Evolutionary conservation across 306 rosid genomes (phyloP), one percentile per base, ranked within the genome.

Genomic region (Betula pendula): DNA sequence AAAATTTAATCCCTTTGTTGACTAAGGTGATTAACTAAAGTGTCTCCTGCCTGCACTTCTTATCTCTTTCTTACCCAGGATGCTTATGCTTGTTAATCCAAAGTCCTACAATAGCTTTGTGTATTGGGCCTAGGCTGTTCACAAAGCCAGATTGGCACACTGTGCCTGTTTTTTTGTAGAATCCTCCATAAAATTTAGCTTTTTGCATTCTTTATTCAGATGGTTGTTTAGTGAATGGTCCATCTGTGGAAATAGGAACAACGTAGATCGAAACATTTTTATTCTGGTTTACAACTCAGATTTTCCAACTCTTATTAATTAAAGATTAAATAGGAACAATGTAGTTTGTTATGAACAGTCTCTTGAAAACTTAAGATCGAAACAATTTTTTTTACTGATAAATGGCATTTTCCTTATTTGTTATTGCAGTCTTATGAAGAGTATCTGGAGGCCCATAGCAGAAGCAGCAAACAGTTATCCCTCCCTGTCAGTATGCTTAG

Each of bases 401-500:
- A 25, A 10, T 79, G 31, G 15, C 45, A 22, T 40, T 72, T 67
- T 43, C 59, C 52, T 68, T 33, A 59, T 52, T 53, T 72, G 8
- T 78, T 76, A 19, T 59, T 75, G 82, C 84, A 85, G 88, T 82
- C 88, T 22, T 85, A 82, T 59, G 88, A 85, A 73, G 88, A 85
- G 60, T 85, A 85, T 80, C 79, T 85, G 70, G 84, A 85, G 73
- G 83, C 75, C 62, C 83, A 82, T 72, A 70, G 86, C 80, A 79
- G 86, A 82, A 81, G 75, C 70, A 44, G 58, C 81, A 79, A 79
- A 75, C 75, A 60, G 20, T 35, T 68, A 47, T 45, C 56, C 51
- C 70, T 31, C 49, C 67, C 73, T 62, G 88, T 82, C 19, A 82
- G 88, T 79, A 67, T 68, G 19, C 78, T 24, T 27, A 72, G 42